Conservation (phyloP, 371 early-diverging fungal genomes). For the Mucor irregularis region DNA sequence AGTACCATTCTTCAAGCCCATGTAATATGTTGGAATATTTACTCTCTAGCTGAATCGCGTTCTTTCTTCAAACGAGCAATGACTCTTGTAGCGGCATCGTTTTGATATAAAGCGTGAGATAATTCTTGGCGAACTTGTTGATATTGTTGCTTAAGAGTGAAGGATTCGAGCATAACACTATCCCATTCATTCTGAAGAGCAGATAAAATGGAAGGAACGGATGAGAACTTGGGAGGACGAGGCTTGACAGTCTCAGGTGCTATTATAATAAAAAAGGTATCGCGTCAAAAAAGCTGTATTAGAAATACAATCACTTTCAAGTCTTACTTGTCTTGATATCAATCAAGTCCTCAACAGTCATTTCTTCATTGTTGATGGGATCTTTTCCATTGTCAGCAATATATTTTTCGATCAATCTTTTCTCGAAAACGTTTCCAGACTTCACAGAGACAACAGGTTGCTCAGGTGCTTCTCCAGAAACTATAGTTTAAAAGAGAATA, state of each 20-base stretch:
- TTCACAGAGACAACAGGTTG: slow-evolving; percentile 87
- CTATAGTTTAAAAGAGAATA: too few species aligned
- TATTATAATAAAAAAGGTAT: slow-evolving; percentile 21
- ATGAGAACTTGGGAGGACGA: slow-evolving; percentile 87
- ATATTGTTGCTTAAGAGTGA: slow-evolving; percentile 88
- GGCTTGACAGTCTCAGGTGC: slow-evolving; percentile 78
- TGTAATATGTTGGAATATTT: slow-evolving; percentile 5
- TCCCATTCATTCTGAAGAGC: slow-evolving; percentile 96
- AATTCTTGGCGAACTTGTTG: slow-evolving; percentile 90
- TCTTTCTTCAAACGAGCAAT: slow-evolving; percentile 90
- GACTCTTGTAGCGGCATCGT: slow-evolving; percentile 94
- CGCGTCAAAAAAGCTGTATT: neutral
- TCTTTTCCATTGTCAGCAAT: slow-evolving; percentile 82
- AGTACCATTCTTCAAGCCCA: too few species aligned
- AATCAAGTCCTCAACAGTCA: slow-evolving; percentile 80
- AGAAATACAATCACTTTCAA: neutral
- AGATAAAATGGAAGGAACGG: slow-evolving; percentile 88
- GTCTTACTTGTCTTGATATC: slow-evolving; percentile 66
- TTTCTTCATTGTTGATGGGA: slow-evolving; percentile 78
- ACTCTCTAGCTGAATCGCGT: slow-evolving; percentile 88
- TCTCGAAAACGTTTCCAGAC: slow-evolving; percentile 86
- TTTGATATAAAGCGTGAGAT: slow-evolving; percentile 90
- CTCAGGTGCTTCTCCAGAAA: slow-evolving; percentile 90
- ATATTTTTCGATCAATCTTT: slow-evolving; percentile 83
- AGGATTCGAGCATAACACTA: slow-evolving; percentile 89